Conservation (phyloP, 352 stramenopile genomes). For the Sclerospora graminicola region DNA sequence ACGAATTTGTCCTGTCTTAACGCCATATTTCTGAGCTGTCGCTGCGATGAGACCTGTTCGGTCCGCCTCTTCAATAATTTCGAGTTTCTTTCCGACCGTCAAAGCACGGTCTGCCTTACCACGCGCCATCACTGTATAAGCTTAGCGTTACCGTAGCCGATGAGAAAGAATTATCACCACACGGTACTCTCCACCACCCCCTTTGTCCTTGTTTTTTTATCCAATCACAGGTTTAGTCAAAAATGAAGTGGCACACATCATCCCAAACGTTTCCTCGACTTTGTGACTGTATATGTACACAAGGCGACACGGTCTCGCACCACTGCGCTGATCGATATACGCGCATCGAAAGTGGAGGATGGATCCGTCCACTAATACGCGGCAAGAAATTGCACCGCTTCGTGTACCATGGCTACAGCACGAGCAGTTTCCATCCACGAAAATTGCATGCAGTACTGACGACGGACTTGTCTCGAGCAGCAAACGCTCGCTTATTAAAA, state of each 20-base stretch:
- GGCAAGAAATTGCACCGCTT: conserved; percentile 28
- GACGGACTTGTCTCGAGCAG: conserved; percentile 36
- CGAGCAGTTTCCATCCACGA: conserved; percentile 49
- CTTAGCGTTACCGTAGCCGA: neutral
- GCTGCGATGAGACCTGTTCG: conserved; percentile 64
- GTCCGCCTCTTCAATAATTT: conserved; percentile 82
- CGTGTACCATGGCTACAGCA: conserved; percentile 53
- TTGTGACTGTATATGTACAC: conserved; percentile 11
- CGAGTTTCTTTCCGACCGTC: conserved; percentile 83
- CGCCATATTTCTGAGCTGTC: conserved; percentile 78
- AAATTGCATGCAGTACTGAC: conserved; percentile 35
- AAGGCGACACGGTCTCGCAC: conserved; percentile 7
- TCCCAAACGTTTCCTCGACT: neutral
- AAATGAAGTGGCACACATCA: neutral
- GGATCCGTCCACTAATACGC: conserved; percentile 5
- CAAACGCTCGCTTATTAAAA: conserved; percentile 39
- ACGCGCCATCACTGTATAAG: conserved; percentile 40
- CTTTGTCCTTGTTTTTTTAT: conserved; percentile 2
- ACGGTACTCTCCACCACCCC: conserved; percentile 15
- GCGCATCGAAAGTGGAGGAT: neutral
- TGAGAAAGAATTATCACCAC: conserved; percentile 19
- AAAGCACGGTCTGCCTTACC: conserved; percentile 71
- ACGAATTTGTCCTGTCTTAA: conserved; percentile 80
- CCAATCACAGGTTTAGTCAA: no score
- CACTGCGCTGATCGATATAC: neutral